phyloP scores from a whole-genome alignment of 2,329 filamentous ascomycete species.

The Aspergillus neotritici region DNA sequence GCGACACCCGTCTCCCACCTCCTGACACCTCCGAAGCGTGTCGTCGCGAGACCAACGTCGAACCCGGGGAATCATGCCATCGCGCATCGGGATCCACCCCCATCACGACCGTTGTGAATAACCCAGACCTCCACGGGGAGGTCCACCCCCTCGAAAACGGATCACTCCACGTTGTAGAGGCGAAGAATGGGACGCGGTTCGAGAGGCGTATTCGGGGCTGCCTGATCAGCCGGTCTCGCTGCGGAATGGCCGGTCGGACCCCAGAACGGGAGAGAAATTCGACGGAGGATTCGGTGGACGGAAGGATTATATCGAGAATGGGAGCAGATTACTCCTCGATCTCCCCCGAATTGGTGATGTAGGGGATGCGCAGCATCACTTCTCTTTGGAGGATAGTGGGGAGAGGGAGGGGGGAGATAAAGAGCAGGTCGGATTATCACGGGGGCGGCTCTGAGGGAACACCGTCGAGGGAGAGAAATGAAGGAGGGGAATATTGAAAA shows the following conservation, averaged over 20 bases:
- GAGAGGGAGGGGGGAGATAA: not conserved
- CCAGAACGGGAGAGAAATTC: not conserved
- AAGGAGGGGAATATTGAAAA: not conserved
- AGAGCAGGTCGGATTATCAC: slow-evolving; percentile 8
- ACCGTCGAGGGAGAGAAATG: not conserved
- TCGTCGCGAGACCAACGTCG: slow-evolving; percentile 8
- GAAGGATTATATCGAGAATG: slow-evolving; percentile 1
- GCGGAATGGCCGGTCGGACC: not conserved
- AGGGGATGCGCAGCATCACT: slow-evolving; percentile 21
- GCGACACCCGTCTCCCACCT: slow-evolving; percentile 9
- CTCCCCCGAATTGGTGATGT: slow-evolving; percentile 12
- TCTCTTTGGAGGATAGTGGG: slow-evolving; percentile 8
- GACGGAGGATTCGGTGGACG: not conserved
- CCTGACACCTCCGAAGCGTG: slow-evolving; percentile 4
- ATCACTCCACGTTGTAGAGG: slow-evolving; percentile 34
- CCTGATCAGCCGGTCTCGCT: not conserved
- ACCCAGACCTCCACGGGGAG: slow-evolving; percentile 37
- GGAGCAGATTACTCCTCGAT: slow-evolving; percentile 13
- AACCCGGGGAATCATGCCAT: slow-evolving; percentile 12
- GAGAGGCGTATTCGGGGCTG: slow-evolving; percentile 1
- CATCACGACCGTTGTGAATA: slow-evolving; percentile 28
- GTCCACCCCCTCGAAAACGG: slow-evolving; percentile 34
- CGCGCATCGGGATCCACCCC: slow-evolving; percentile 21
- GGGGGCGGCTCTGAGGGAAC: not conserved
- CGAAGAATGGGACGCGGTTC: slow-evolving; percentile 3